Evolutionary conservation across 169 alveolate genomes (phyloP), one percentile per base, ranked within the genome.

Genomic region (Theileria sp.): DNA sequence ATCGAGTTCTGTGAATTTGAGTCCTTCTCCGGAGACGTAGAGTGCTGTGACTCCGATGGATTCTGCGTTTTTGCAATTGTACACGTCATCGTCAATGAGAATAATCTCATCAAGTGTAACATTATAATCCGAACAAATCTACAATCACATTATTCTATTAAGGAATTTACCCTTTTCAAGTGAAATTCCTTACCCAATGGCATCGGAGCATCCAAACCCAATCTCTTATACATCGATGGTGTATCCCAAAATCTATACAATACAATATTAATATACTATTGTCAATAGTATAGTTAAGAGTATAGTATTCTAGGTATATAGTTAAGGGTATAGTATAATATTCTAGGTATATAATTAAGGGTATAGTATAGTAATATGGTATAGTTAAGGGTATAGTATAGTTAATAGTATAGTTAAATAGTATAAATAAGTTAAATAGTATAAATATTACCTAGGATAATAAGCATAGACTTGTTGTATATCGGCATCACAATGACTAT

Each of bases 1-100:
- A 13, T 21, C 80, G 3, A 85, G 76, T 38, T 85, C 87, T 0
- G 67, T 56, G 15, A 85, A 79, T 5, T 73, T 79, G 79, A 85
- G 79, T 6, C 91, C 91, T 9, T 71, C 85, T 13, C 74, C 74
- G 36, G 74, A 36, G 23, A 85, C 91, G 65, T 85, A 79, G 9
- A 85, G 38, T 17, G 87, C 85, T 1, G 87, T 68, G 34, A 80
- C 91, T 25, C 91, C 91, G 30, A 85, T 38, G 30, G 65, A 23
- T 66, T 85, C 73, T 0, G 91, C 91, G 76, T 79, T 73, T 58
- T 19, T 71, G 60, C 91, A 85, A 66, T 85, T 85, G 60, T 85
- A 1, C n/a, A 85, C 70, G 70, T 85, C 91, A 34, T 85, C 91
- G 80, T 85, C 91, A 6, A 85, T 78, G 34, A 85, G 87, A 30